Conservation (phyloP, 768 basidiomycete species). For the Dendrothele bispora region DNA sequence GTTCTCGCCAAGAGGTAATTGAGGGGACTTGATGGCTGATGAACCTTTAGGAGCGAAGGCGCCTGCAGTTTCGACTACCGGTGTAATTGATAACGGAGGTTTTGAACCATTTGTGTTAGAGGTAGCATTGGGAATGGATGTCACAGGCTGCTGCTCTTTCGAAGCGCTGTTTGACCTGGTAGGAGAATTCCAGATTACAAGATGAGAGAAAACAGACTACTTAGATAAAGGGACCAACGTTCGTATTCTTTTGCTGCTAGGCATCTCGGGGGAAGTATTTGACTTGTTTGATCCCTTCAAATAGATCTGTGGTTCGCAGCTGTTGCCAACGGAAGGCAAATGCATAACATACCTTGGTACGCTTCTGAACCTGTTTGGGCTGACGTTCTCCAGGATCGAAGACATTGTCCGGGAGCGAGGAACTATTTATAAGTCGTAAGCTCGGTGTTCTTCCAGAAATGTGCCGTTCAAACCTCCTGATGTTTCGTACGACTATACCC, state of each 20-base stretch:
- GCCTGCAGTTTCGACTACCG: constrained; percentile 34
- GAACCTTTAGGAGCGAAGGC: constrained; percentile 42
- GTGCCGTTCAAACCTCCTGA: constrained; percentile 66
- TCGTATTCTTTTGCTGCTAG: constrained; percentile 74
- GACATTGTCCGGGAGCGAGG: constrained; percentile 77
- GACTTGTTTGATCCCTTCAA: constrained; percentile 62
- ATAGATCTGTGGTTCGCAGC: neutral
- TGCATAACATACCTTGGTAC: constrained; percentile 57
- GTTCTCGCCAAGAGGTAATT: constrained; percentile 62
- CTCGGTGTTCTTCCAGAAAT: neutral
- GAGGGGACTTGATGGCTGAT: constrained; percentile 56
- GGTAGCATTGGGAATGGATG: too few relatives aligned
- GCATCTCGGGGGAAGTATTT: constrained; percentile 62
- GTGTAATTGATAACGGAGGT: constrained; percentile 29
- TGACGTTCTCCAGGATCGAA: constrained; percentile 83
- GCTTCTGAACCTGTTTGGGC: constrained; percentile 67
- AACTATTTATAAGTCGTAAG: constrained; percentile 39
- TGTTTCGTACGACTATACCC: constrained; percentile 93
- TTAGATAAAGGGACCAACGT: constrained; percentile 56
- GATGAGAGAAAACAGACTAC: constrained; percentile 24
- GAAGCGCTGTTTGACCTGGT: constrained; percentile 39
- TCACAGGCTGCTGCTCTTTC: constrained; percentile 25
- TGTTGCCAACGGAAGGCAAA: neutral
- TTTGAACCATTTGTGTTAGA: constrained; percentile 40
- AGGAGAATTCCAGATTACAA: constrained; percentile 24